Conservation (phyloP, 805 yeast species). For the Sugiyamaella qingdaonensis region DNA sequence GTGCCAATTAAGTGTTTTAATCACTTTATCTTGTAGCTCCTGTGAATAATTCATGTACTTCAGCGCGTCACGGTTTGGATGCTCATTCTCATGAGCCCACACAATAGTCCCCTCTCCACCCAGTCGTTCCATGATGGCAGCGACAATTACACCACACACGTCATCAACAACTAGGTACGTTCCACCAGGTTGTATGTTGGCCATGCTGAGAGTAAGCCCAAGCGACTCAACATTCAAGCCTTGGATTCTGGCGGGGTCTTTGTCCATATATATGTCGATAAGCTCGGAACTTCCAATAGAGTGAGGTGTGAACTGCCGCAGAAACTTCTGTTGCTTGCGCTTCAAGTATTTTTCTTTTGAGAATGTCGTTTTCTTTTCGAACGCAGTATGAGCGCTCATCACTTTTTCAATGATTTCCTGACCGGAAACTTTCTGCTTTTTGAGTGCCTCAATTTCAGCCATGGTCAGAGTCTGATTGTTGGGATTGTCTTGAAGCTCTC, state of each 20-base stretch:
- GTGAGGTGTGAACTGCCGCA: constrained; percentile 79
- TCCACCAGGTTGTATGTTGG: constrained; percentile 86
- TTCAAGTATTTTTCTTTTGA: constrained; percentile 90
- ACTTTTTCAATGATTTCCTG: constrained; percentile 76
- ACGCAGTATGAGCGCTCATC: constrained; percentile 78
- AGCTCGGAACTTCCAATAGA: constrained; percentile 67
- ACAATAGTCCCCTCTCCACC: constrained; percentile 65
- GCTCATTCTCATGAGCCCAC: constrained; percentile 88
- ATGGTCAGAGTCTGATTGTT: constrained; percentile 65
- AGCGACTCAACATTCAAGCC: constrained; percentile 84
- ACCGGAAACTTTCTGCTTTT: constrained; percentile 67
- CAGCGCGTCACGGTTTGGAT: constrained; percentile 72
- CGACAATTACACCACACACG: constrained; percentile 85
- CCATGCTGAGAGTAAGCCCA: constrained; percentile 72
- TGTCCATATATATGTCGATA: constrained; percentile 69
- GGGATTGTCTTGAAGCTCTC: constrained; percentile 60
- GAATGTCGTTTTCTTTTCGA: constrained; percentile 80
- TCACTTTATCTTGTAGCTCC: constrained; percentile 47
- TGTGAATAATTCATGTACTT: constrained; percentile 57
- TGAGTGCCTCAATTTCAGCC: constrained; percentile 82
- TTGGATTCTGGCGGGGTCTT: constrained; percentile 65
- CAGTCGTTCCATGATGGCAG: constrained; percentile 88
- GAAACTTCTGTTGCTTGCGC: constrained; percentile 87
- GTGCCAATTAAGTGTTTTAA: constrained; percentile 68
- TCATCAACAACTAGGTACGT: constrained; percentile 85